phyloP scores from a whole-genome alignment of 805 yeast genomes.

The Candida namnaoensis region DNA sequence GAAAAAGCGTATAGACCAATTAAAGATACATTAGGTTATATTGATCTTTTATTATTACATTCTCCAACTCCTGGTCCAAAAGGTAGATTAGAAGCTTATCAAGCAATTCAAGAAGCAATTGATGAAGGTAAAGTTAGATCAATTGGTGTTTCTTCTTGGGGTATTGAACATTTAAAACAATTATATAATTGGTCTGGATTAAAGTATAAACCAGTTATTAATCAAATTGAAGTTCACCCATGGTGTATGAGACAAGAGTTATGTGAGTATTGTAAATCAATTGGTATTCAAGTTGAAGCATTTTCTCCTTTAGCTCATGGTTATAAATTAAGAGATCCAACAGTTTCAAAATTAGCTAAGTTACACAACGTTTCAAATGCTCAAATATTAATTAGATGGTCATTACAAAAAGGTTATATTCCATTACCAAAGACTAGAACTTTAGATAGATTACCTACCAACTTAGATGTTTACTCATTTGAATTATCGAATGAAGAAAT shows the following conservation, averaged over 20 bases:
- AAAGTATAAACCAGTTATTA: constrained; percentile 52
- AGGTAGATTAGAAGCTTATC: constrained; percentile 53
- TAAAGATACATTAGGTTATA: constrained; percentile 40
- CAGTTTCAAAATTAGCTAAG: constrained; percentile 36
- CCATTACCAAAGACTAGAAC: constrained; percentile 62
- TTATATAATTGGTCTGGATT: constrained; percentile 45
- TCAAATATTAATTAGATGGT: constrained; percentile 65
- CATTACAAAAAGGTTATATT: constrained; percentile 58
- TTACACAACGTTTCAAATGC: constrained; percentile 42
- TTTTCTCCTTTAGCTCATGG: constrained; percentile 76
- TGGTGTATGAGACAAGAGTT: constrained; percentile 64
- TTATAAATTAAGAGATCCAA: constrained; percentile 41
- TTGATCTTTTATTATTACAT: constrained; percentile 62
- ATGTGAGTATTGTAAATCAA: constrained; percentile 45
- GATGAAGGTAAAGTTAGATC: constrained; percentile 46
- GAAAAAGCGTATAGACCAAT: constrained; percentile 43
- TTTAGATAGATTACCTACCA: constrained; percentile 38
- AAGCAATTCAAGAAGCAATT: constrained; percentile 66
- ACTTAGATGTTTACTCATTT: constrained; percentile 46
- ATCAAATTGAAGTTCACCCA: constrained; percentile 79
- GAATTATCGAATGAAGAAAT: constrained; percentile 32
- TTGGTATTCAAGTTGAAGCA: constrained; percentile 58
- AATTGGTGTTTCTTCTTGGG: constrained; percentile 73
- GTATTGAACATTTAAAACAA: constrained; percentile 47
- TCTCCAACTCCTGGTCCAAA: constrained; percentile 44